phyloP scores from a whole-genome alignment of 306 rosid species.

The Trichosanthes truncata region DNA sequence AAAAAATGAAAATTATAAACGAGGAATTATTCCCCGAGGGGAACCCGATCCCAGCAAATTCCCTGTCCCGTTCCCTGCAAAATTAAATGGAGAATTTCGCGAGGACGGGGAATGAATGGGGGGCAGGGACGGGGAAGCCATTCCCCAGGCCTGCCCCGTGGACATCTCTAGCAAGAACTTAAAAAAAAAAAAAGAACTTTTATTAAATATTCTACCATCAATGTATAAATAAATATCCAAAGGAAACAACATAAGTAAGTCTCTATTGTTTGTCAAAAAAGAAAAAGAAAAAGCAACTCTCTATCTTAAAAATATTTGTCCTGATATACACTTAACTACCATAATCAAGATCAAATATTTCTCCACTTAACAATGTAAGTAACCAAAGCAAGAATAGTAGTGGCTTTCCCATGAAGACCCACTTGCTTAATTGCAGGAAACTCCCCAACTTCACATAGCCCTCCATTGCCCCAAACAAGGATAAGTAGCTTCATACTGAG shows the following conservation, averaged over 20 bases:
- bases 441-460: constrained; percentile 25
- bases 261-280: not conserved
- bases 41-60: too few relatives aligned
- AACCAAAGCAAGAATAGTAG: constrained; percentile 26
- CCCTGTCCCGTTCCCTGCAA: too few relatives aligned
- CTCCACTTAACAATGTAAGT: constrained; percentile 22
- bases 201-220: not conserved
- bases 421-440: constrained; percentile 35
- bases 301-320: not conserved
- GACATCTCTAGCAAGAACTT: too few relatives aligned
- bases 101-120: too few relatives aligned
- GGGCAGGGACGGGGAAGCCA: too few relatives aligned
- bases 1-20: too few relatives aligned
- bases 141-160: too few relatives aligned
- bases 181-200: too few relatives aligned
- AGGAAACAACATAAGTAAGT: not conserved
- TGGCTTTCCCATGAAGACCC: constrained; percentile 25
- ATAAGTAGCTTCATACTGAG: constrained; percentile 38
- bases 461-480: constrained; percentile 23
- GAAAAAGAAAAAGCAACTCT: not conserved
- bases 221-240: too few relatives aligned
- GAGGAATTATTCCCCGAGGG: too few relatives aligned
- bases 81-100: too few relatives aligned
- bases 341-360: not conserved
- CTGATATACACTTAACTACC: not conserved